Evolutionary conservation across 441 rosid species (phyloP).

Genomic region (Gossypium aridum): DNA sequence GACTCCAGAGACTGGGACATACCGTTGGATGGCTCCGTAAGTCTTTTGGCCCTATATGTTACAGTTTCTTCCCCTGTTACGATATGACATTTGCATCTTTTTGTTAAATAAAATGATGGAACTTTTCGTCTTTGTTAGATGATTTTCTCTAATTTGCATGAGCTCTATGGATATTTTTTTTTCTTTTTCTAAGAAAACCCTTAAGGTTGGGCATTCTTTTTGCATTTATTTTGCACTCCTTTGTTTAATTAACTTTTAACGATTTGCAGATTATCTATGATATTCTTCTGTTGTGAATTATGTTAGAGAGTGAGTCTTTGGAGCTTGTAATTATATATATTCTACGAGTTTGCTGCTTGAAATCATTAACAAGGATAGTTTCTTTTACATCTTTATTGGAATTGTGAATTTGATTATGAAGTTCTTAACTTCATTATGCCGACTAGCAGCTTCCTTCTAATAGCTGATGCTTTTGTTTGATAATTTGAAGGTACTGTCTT

Average conservation of each 20-base stretch:
- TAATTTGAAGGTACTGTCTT: not conserved
- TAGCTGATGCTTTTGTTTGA: not conserved
- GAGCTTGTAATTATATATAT: not conserved
- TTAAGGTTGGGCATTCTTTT: not conserved
- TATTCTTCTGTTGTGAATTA: conserved; percentile 1
- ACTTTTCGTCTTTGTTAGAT: not conserved
- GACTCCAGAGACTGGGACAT: conserved; percentile 98
- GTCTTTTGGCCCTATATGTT: conserved; percentile 21
- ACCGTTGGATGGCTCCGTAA: conserved; percentile 99
- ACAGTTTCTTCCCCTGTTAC: not conserved
- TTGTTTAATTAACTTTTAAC: not conserved
- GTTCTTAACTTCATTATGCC: not conserved
- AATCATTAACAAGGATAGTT: not conserved
- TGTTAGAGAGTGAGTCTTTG: not conserved
- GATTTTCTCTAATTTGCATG: not conserved
- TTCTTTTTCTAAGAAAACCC: not conserved
- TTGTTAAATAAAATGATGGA: not conserved
- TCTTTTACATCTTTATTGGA: not conserved
- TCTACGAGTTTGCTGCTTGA: not conserved
- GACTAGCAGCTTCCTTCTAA: not conserved
- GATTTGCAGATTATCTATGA: not conserved
- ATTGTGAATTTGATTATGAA: not conserved
- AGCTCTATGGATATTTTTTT: not conserved
- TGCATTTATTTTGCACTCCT: not conserved
- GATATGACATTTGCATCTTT: not conserved